Base-by-base conservation (phyloP, 208 protist genomes). In the Herpetomonas tarakana region DNA sequence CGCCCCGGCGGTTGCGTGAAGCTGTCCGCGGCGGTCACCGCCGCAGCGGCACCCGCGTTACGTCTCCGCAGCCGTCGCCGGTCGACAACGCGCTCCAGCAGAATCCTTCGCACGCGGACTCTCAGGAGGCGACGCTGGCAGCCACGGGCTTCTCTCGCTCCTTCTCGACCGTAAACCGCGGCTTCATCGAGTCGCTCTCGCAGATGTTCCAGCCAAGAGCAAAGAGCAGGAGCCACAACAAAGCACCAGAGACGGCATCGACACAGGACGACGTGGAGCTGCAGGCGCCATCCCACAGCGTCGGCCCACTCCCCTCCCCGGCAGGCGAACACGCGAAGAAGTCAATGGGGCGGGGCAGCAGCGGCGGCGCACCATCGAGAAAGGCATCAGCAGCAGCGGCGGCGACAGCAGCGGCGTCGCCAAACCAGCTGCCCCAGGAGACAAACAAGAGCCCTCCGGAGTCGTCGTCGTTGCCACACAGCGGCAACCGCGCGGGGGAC, bases 1-100 rank as follows among this genome's bases (percentile, higher is more conserved):
- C 45, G n/a, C 21, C 46, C 16, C 35, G 49, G 29, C 21, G 58
- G 18, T 35, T 63, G 24, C 9, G 38, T 3, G 56, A 61, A 3
- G 56, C 56, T 11, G 4, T 2, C 62, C 49, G 41, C 44, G 16
- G 26, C 46, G 25, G 31, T 38, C 18, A 14, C 2, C 35, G 0
- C 25, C 38, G 44, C 21, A 19, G 12, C 56, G 1, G 18, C 7
- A 16, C 11, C 30, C 2, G 46, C 28, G 21, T 4, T 18, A 14
- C 50, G 16, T n/a, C n/a, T n/a, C n/a, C n/a, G n/a, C n/a, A n/a
- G n/a, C n/a, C n/a, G n/a, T n/a, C n/a, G n/a, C n/a, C n/a, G n/a
- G n/a, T n/a, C n/a, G n/a, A n/a, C n/a, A n/a, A n/a, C n/a, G n/a
- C n/a, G n/a, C n/a, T n/a, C n/a, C n/a, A n/a, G n/a, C n/a, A n/a